A percentile compares a stretch with the other conserved stretches of the same genome.
phyloP scores from a whole-genome alignment of 768 basidiomycete species.

The Tremella fuciformis region DNA sequence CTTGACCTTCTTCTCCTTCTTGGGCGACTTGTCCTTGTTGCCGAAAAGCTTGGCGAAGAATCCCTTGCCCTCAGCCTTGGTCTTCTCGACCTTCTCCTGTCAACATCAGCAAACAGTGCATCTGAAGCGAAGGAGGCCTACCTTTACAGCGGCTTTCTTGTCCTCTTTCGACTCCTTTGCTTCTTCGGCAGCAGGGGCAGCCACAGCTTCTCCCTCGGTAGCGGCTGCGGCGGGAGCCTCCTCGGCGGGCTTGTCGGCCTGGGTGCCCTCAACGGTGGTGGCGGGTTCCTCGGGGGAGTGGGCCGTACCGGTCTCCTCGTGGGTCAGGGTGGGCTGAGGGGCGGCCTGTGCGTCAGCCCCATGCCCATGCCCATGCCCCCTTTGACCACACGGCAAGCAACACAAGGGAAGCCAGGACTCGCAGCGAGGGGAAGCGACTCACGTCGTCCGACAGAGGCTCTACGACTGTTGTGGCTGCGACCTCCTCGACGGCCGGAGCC shows the following conservation, averaged over 20 bases:
- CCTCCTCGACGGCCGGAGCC: conserved; percentile 3
- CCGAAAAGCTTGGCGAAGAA: conserved; percentile 74
- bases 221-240: conserved; percentile 39
- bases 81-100: conserved; percentile 57
- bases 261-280: conserved; percentile 41
- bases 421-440: background rate
- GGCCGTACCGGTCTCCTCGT: conserved; percentile 41
- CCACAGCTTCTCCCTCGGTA: conserved; percentile 36
- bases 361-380: background rate
- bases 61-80: conserved; percentile 59
- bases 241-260: conserved; percentile 32
- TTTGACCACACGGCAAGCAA: too few species aligned
- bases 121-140: conserved; percentile 27
- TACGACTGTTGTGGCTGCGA: background rate
- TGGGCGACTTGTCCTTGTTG: conserved; percentile 55
- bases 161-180: conserved; percentile 44
- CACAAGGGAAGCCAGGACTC: background rate
- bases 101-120: background rate
- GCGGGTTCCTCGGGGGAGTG: conserved; percentile 41
- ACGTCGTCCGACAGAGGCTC: conserved; percentile 1
- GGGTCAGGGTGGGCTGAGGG: conserved; percentile 40
- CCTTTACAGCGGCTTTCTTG: conserved; percentile 34
- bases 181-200: conserved; percentile 51
- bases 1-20: conserved; percentile 64
- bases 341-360: conserved; percentile 4